A percentile compares a stretch with the other conserved stretches of the same genome.
Conservation (phyloP, 352 stramenopile species). For the Pythium aphanidermatum region DNA sequence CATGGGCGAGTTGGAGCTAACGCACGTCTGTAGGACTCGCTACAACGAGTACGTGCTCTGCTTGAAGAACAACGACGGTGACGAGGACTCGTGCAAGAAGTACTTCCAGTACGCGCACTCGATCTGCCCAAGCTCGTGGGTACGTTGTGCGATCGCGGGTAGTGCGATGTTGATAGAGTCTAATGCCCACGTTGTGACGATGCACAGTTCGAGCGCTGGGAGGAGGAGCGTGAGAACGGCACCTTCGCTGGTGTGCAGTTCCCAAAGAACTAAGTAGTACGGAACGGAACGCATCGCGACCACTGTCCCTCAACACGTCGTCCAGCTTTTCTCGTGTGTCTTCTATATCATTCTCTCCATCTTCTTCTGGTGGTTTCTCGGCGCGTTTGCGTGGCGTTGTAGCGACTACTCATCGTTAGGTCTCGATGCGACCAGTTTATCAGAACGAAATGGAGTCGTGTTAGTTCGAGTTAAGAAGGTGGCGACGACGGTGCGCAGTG, state of each 20-base stretch:
- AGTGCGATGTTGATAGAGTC: not conserved
- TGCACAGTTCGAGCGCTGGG: conserved; percentile 65
- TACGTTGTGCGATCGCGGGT: conserved; percentile 20
- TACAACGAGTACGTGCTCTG: conserved; percentile 98
- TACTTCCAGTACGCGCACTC: conserved; percentile 63
- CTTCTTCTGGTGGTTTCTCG: no score
- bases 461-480: no score
- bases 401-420: no score
- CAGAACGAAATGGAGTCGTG: no score
- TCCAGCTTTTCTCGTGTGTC: no score
- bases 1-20: no score
- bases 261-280: conserved; percentile 61
- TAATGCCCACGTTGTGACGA: not conserved
- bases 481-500: no score
- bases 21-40: conserved; percentile 83
- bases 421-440: no score
- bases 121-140: conserved; percentile 74
- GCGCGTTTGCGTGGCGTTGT: no score
- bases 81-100: conserved; percentile 90
- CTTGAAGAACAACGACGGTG: conserved; percentile 92
- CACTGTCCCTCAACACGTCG: no score
- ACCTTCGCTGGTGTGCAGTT: conserved; percentile 80
- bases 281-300: no score
- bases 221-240: conserved; percentile 77
- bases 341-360: no score